phyloP scores from a whole-genome alignment of 148 eudicot species.

The Chenopodium quinoa region DNA sequence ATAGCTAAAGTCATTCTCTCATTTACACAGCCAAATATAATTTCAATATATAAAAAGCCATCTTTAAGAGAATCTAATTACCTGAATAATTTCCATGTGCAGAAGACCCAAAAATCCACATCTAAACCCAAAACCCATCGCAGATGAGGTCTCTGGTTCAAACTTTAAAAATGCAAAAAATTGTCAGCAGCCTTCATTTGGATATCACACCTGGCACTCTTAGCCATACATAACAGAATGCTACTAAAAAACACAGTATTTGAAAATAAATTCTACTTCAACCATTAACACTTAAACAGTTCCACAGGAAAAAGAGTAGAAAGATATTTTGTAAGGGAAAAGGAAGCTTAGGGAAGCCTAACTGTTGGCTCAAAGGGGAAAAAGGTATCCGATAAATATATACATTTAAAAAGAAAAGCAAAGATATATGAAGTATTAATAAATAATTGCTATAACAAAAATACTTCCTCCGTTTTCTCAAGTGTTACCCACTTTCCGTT shows the following conservation, averaged over 20 bases:
- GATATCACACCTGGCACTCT: not conserved
- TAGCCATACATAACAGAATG: not conserved
- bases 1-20: slow-evolving; percentile 17
- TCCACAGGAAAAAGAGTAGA: not conserved
- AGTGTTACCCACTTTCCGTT: too few relatives aligned
- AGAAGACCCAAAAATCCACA: slow-evolving; percentile 98
- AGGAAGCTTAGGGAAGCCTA: not conserved
- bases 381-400: not conserved
- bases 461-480: too few relatives aligned
- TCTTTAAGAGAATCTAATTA: slow-evolving; percentile 17
- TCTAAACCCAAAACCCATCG: slow-evolving; percentile 99
- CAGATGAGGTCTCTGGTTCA: slow-evolving; percentile 97
- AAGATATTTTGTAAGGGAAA: not conserved
- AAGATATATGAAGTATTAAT: too few relatives aligned
- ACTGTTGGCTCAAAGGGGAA: not conserved
- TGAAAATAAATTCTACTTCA: not conserved
- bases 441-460: too few relatives aligned
- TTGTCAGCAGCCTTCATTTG: slow-evolving; percentile 11
- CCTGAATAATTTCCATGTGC: slow-evolving; percentile 99
- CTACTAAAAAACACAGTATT: not conserved
- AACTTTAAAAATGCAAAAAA: slow-evolving; percentile 51
- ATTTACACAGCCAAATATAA: not conserved
- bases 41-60: slow-evolving; percentile 4
- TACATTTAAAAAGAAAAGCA: too few relatives aligned
- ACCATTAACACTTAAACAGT: not conserved